Evolutionary conservation across 2,329 filamentous ascomycete species (phyloP).

Genomic region (Pyricularia grisea): DNA sequence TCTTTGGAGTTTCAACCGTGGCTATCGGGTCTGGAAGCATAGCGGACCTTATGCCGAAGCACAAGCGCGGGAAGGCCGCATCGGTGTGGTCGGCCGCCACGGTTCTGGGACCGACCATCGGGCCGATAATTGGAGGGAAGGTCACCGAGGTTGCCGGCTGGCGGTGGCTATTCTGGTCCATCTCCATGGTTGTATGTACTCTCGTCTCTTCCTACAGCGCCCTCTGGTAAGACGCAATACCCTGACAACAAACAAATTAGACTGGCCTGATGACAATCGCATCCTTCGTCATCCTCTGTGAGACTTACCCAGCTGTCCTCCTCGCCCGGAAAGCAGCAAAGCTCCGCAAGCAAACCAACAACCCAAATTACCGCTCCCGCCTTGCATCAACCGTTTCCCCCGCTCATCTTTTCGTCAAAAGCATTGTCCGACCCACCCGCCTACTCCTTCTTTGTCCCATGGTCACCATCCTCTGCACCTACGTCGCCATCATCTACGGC

Average conservation of each 20-base stretch:
- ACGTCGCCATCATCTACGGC: conserved; percentile 46
- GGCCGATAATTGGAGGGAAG: conserved; percentile 32
- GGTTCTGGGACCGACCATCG: conserved; percentile 34
- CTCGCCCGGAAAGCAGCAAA: conserved; percentile 24
- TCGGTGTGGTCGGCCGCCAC: conserved; percentile 26
- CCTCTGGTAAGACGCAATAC: neutral
- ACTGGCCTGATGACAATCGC: neutral
- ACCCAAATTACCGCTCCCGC: conserved; percentile 13
- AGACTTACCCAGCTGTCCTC: conserved; percentile 14
- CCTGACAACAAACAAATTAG: neutral
- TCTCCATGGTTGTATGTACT: conserved; percentile 20
- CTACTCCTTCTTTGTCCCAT: conserved; percentile 47
- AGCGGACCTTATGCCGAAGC: conserved; percentile 49
- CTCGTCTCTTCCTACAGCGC: too few relatives aligned
- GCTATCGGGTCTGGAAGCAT: conserved; percentile 62
- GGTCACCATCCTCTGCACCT: conserved; percentile 38
- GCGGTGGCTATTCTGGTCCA: conserved; percentile 40
- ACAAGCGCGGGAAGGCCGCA: conserved; percentile 50
- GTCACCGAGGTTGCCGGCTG: conserved; percentile 30
- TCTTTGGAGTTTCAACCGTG: conserved; percentile 56
- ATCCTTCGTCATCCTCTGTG: conserved; percentile 3
- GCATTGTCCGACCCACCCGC: conserved; percentile 31
- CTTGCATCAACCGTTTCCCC: conserved; percentile 13
- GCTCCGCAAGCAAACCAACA: conserved; percentile 28
- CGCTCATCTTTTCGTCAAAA: conserved; percentile 28